These are phyloP conservation scores for Colletotrichum destructivum DNA, from an alignment of 2,329 filamentous ascomycete genomes.

Conservation along the genomic window DNA sequence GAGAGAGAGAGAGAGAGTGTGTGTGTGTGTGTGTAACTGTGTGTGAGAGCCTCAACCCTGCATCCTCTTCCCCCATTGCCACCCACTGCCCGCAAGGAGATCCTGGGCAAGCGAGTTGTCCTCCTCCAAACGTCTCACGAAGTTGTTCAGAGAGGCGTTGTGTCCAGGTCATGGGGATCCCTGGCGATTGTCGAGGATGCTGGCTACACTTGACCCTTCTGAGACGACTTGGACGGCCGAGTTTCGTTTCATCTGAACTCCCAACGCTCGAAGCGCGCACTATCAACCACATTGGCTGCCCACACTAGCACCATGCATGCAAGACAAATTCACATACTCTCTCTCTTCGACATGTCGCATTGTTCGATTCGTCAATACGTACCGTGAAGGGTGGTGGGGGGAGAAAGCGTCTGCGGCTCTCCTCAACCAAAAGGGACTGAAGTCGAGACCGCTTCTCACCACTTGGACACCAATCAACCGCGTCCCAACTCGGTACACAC, in stretches of 20 bases:
- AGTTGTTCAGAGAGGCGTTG: background rate
- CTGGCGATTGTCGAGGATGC: background rate
- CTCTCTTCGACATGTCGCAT: background rate
- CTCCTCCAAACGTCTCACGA: conserved; percentile 20
- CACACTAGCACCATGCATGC: conserved; percentile 10
- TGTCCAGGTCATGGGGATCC: conserved; percentile 26
- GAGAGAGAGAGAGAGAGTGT: too few relatives aligned
- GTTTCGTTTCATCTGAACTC: conserved; percentile 41
- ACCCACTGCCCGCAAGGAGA: background rate
- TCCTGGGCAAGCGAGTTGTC: background rate
- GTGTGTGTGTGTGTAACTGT: too few relatives aligned
- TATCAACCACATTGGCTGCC: background rate
- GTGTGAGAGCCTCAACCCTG: conserved; percentile 30
- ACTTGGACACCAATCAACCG: background rate
- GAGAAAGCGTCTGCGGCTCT: conserved; percentile 28
- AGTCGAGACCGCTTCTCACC: conserved; percentile 17
- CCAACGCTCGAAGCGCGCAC: conserved; percentile 12
- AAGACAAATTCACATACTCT: conserved; percentile 17
- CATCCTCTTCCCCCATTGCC: background rate
- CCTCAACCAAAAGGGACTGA: conserved; percentile 12
- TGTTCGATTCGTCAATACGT: conserved; percentile 14
- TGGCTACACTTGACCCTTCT: conserved; percentile 18
- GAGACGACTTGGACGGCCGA: conserved; percentile 30
- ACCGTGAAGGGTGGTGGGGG: background rate
- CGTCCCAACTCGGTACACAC: conserved; percentile 11